Conservation (phyloP, 2,329 filamentous ascomycete species). For the Arachnomyces sp. region DNA sequence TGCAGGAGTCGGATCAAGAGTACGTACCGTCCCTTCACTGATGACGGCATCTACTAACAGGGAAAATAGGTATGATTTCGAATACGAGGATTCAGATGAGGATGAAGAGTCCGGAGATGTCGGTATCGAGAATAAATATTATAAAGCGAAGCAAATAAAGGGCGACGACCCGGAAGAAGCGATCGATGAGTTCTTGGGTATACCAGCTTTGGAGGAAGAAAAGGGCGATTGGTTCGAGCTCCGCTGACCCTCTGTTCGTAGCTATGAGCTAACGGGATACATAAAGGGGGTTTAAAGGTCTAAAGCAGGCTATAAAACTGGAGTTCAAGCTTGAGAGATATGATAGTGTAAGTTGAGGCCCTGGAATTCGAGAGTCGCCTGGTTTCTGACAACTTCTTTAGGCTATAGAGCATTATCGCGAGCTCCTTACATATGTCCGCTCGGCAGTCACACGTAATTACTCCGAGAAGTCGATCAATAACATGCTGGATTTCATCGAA, state of each 20-base stretch:
- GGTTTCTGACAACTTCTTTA: conserved; percentile 33
- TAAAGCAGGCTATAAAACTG: conserved; percentile 93
- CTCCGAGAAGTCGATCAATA: conserved; percentile 98
- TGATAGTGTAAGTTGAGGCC: conserved; percentile 53
- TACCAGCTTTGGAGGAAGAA: conserved; percentile 74
- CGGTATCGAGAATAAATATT: conserved; percentile 98
- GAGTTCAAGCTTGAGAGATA: conserved; percentile 91
- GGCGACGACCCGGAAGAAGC: conserved; percentile 76
- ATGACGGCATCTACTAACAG: background rate
- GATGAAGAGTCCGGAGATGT: conserved; percentile 74
- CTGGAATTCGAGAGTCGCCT: conserved; percentile 1
- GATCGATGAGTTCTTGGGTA: conserved; percentile 83
- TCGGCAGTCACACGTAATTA: conserved; percentile 96
- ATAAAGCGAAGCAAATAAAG: conserved; percentile 98
- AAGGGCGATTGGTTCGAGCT: conserved; percentile 79
- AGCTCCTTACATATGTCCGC: conserved; percentile 95
- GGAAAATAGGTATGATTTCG: conserved; percentile 71
- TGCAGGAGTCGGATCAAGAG: conserved; percentile 86
- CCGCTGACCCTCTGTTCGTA: background rate
- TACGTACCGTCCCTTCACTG: conserved; percentile 39
- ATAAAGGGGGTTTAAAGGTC: conserved; percentile 76
- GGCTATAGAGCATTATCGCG: conserved; percentile 86
- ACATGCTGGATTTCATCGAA: conserved; percentile 96
- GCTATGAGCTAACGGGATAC: conserved; percentile 1
- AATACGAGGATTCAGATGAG: conserved; percentile 91